Evolutionary conservation across 805 yeast genomes (phyloP).

Genomic region (Saccharomycopsis oosterbeekiorum): DNA sequence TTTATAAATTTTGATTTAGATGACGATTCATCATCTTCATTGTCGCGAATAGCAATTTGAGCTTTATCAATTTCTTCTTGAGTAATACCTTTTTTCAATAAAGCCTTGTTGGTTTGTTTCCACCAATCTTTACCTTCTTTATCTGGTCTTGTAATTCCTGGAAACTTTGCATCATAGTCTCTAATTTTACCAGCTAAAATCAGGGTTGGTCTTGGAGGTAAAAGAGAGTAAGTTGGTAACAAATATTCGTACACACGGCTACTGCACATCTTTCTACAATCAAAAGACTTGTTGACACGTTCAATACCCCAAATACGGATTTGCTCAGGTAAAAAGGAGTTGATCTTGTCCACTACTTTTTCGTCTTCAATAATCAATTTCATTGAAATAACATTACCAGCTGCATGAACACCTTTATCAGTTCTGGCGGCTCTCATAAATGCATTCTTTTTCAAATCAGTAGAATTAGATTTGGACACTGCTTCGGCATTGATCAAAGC

Average conservation of each 20-base stretch:
- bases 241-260: conserved; percentile 93
- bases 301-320: conserved; percentile 90
- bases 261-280: conserved; percentile 90
- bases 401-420: conserved; percentile 97
- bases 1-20: conserved; percentile 32
- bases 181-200: conserved; percentile 51
- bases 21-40: conserved; percentile 28
- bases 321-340: conserved; percentile 67
- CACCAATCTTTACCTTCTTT: conserved; percentile 70
- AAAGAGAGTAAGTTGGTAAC: conserved; percentile 80
- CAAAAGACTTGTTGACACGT: conserved; percentile 83
- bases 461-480: conserved; percentile 74
- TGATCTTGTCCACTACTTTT: conserved; percentile 48
- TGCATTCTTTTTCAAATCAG: conserved; percentile 78
- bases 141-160: conserved; percentile 53
- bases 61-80: conserved; percentile 27
- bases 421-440: conserved; percentile 84
- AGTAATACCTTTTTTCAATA: conserved; percentile 31
- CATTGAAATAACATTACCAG: conserved; percentile 81
- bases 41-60: background rate
- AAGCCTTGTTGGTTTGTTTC: conserved; percentile 36
- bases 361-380: conserved; percentile 79
- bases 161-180: conserved; percentile 41
- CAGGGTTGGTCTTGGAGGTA: conserved; percentile 81
- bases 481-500: conserved; percentile 87